Evolutionary conservation across 164 flowering plant species (phyloP).

Genomic region (Amborella trichopoda): DNA sequence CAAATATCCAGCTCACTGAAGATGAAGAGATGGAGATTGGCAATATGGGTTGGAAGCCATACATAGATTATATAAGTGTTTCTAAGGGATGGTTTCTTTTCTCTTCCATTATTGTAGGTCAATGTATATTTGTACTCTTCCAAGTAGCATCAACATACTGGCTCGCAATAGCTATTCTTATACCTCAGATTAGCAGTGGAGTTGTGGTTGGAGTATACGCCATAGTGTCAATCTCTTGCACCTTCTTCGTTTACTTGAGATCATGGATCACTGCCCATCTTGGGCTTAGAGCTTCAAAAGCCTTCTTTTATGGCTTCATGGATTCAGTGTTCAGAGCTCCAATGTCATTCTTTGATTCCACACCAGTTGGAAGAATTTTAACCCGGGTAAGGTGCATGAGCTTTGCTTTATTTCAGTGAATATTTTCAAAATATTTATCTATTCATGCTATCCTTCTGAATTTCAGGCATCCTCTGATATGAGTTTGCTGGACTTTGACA

Average conservation of each 20-base stretch:
- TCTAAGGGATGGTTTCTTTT: conserved; percentile 33
- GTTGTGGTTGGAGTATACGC: conserved; percentile 53
- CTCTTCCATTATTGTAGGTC: conserved; percentile 16
- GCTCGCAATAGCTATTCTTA: conserved; percentile 51
- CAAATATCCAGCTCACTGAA: conserved; percentile 49
- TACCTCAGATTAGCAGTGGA: conserved; percentile 30
- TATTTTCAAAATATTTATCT: too few species aligned
- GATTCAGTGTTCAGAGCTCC: conserved; percentile 74
- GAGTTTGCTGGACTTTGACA: conserved; percentile 61
- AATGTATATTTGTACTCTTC: conserved; percentile 36
- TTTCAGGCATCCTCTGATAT: conserved; percentile 82
- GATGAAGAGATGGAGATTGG: conserved; percentile 70
- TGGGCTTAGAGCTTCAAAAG: conserved; percentile 66
- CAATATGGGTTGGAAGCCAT: conserved; percentile 64
- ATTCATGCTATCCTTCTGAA: too few species aligned
- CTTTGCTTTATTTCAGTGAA: too few species aligned
- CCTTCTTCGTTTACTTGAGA: conserved; percentile 43
- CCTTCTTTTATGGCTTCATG: conserved; percentile 55
- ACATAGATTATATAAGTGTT: conserved; percentile 47
- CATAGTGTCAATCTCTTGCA: conserved; percentile 37
- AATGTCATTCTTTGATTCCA: conserved; percentile 83
- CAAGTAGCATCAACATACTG: conserved; percentile 67
- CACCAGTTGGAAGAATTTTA: conserved; percentile 78
- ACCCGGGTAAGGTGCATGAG: conserved; percentile 75
- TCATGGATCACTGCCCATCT: conserved; percentile 34